Base-by-base conservation (phyloP, 108 stramenopile species). In the Cyclotella choctawhatcheeana region DNA sequence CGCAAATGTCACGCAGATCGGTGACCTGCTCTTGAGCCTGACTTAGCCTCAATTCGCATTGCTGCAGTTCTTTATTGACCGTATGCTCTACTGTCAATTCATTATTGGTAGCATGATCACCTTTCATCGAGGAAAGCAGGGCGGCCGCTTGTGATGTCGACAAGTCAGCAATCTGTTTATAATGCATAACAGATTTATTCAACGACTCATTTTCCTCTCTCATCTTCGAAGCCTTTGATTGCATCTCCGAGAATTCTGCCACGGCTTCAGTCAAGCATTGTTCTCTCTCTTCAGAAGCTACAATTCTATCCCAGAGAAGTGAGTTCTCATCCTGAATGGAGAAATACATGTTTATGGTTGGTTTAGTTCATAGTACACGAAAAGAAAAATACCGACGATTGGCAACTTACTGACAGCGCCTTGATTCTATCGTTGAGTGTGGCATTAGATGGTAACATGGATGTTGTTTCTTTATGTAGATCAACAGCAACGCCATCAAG, bases 261-360 rank as follows among this genome's bases (percentile, higher is more conserved):
- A 48, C n/a, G 0, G 35, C 45, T 17, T 64, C 64, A 48, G 27
- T 16, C 47, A 64, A 4, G 17, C 22, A 45, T 5, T 64, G n/a
- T 30, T 64, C 64, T 30, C 64, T 20, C 29, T 64, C 45, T 48
- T 50, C 45, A 22, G 30, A 48, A 12, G 45, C 44, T 16, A 64
- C 64, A 30, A 48, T 27, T 30, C 35, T 33, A 26, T 48, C 64
- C 7, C 10, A 64, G 21, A 64, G 22, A n/a, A 48, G 17, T 2
- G 44, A 48, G 47, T 64, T 64, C 27, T 64, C 64, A 14, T 14
- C 45, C 64, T 64, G 29, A 26, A n/a, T n/a, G n/a, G n/a, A n/a
- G n/a, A n/a, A n/a, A n/a, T n/a, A n/a, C n/a, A n/a, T n/a, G n/a
- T n/a, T n/a, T n/a, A n/a, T n/a, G n/a, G n/a, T n/a, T n/a, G n/a